Base-by-base conservation (phyloP, 352 stramenopile genomes). In the Phytopythium montanum region DNA sequence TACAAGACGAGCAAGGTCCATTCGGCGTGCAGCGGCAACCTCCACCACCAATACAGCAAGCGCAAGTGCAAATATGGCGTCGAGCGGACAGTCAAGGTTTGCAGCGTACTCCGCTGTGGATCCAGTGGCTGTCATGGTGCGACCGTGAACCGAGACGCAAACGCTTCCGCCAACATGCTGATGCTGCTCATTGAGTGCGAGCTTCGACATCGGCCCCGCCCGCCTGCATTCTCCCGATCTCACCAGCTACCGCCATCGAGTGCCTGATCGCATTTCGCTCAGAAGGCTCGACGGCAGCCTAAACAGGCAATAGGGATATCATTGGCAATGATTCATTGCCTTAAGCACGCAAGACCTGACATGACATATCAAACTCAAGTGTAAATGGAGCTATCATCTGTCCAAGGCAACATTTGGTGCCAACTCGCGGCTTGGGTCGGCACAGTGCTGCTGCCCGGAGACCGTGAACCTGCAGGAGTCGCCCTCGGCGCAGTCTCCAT, bases 121-220 rank as follows among this genome's bases (percentile, higher is more conserved):
- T 33, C 25, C 48, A 54, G 41, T 54, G 48, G 48, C 12, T 54
- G 48, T 23, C 26, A 21, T 4, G n/a, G 48, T 54, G 41, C 25
- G 48, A 54, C 48, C 23, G 48, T 54, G 48, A 54, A 54, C 29
- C 48, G 48, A 16, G 48, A 54, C n/a, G 48, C 61, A 59, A 92
- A 92, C 46, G 90, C 83, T 69, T 92, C 83, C 52, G 75, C 87
- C 70, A 89, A 87, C 5, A 87, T 69, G 33, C 56, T 73, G 76
- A 88, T 4, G 31, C 58, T 5, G 76, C 73, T 50, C 31, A 36
- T 36, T 78, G 80, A 54, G 19, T 39, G 48, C 28, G 3, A 54
- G 29, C 26, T 54, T 16, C 48, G 28, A n/a, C 2, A 28, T 26
- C 26, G 31, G n/a, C 26, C 3, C 7, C 9, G 48, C 18, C 48